Evolutionary conservation across 331 rosid species (phyloP).

Genomic region (Pyracantha coccinea): DNA sequence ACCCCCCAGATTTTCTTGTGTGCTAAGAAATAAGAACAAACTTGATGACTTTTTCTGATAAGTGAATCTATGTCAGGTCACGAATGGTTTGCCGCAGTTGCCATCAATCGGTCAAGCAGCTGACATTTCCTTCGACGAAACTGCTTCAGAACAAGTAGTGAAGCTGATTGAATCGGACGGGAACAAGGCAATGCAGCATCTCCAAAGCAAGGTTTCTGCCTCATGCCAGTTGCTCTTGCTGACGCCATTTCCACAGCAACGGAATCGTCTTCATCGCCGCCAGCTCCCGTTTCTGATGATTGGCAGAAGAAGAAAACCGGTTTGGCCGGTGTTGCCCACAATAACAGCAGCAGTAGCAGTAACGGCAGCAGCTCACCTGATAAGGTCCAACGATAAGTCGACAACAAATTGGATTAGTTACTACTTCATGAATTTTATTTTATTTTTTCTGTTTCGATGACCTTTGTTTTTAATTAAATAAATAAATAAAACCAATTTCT

Average conservation of each 20-base stretch:
- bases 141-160: constrained; percentile 20
- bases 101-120: neutral
- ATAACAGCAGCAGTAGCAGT: constrained; percentile 9
- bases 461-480: neutral
- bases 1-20: neutral
- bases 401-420: neutral
- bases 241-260: constrained; percentile 21
- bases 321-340: neutral
- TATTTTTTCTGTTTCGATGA: neutral
- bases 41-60: neutral
- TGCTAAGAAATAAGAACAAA: neutral
- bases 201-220: constrained; percentile 32
- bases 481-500: neutral
- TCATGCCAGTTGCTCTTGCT: constrained; percentile 36
- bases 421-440: neutral
- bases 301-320: constrained; percentile 6
- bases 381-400: neutral
- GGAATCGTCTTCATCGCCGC: constrained; percentile 8
- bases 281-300: neutral
- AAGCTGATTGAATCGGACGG: constrained; percentile 32
- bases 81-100: neutral
- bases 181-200: constrained; percentile 34
- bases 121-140: constrained; percentile 9
- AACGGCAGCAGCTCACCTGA: neutral
- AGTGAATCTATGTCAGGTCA: constrained; percentile 4